Percentiles rank a stretch among this genome's conserved stretches.
phyloP scores from a whole-genome alignment of 148 eudicot genomes.

The Cornus kousa region DNA sequence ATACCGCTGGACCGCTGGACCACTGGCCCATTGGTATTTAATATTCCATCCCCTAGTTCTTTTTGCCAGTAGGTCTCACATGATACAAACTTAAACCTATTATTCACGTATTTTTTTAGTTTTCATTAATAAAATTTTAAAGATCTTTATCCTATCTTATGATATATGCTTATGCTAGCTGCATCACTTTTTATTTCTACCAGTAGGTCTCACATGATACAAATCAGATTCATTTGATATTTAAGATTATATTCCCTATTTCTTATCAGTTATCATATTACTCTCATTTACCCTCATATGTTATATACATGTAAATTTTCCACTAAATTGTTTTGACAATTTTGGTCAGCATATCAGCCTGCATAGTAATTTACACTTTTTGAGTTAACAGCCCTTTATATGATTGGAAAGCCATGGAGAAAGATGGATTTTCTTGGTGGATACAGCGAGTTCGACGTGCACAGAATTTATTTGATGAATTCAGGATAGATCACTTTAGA shows the following conservation, averaged over 20 bases:
- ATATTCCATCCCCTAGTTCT: no score
- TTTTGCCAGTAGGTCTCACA: not conserved
- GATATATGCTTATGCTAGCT: not conserved
- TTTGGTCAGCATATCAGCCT: not conserved
- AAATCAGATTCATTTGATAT: not conserved
- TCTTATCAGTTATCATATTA: not conserved
- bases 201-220: not conserved
- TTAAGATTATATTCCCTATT: not conserved
- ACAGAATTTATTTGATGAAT: conserved; percentile 79
- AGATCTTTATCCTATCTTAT: not conserved
- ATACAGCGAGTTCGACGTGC: conserved; percentile 74
- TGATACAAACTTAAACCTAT: not conserved
- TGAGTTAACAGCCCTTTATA: conserved; percentile 68
- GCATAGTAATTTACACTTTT: conserved; percentile 9
- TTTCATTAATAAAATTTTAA: no score
- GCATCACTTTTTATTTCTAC: not conserved
- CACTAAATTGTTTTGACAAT: not conserved
- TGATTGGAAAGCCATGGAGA: conserved; percentile 94
- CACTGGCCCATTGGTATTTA: no score
- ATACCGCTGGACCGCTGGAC: no score
- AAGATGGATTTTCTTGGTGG: conserved; percentile 95
- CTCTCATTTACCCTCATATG: not conserved
- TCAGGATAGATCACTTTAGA: conserved; percentile 96
- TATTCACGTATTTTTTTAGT: no score
- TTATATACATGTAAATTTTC: not conserved